Percentiles rank a stretch among this genome's conserved stretches.
Evolutionary conservation across 2,329 filamentous ascomycete species (phyloP).

Genomic region (Xylaria sp.): DNA sequence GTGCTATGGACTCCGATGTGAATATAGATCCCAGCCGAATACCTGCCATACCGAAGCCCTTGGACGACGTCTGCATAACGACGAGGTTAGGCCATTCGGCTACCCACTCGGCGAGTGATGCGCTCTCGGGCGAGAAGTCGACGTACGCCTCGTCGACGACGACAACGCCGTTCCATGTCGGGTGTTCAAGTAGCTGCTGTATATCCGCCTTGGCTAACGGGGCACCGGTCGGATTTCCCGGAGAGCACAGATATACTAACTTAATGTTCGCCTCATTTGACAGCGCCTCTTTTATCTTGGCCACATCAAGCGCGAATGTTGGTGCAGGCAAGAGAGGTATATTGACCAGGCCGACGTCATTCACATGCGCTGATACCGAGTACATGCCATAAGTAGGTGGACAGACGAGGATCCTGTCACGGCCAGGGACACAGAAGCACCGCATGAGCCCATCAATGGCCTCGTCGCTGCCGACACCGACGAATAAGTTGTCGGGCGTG

Average conservation of each 20-base stretch:
- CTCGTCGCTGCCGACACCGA: constrained; percentile 96
- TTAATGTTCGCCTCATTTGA: constrained; percentile 75
- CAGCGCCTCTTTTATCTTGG: constrained; percentile 74
- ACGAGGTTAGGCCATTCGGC: constrained; percentile 93
- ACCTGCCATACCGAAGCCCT: constrained; percentile 94
- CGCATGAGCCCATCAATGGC: constrained; percentile 94
- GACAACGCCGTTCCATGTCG: constrained; percentile 94
- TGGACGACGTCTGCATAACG: constrained; percentile 98
- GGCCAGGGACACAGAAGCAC: constrained; percentile 89
- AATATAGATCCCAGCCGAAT: constrained; percentile 92
- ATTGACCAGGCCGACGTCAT: constrained; percentile 87
- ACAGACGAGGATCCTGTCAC: constrained; percentile 91
- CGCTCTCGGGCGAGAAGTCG: constrained; percentile 84
- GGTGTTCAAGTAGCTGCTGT: constrained; percentile 79
- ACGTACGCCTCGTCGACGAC: constrained; percentile 96
- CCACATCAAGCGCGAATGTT: constrained; percentile 78
- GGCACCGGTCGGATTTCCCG: constrained; percentile 91
- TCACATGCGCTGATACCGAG: constrained; percentile 90
- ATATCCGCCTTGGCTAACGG: constrained; percentile 82
- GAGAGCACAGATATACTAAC: constrained; percentile 90
- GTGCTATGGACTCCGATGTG: constrained; percentile 77
- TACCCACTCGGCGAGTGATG: constrained; percentile 91
- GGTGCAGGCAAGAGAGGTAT: constrained; percentile 82
- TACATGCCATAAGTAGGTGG: constrained; percentile 99
- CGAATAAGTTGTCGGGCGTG: constrained; percentile 85